Evolutionary conservation across 306 rosid genomes (phyloP).

Genomic region (Senna siamea): DNA sequence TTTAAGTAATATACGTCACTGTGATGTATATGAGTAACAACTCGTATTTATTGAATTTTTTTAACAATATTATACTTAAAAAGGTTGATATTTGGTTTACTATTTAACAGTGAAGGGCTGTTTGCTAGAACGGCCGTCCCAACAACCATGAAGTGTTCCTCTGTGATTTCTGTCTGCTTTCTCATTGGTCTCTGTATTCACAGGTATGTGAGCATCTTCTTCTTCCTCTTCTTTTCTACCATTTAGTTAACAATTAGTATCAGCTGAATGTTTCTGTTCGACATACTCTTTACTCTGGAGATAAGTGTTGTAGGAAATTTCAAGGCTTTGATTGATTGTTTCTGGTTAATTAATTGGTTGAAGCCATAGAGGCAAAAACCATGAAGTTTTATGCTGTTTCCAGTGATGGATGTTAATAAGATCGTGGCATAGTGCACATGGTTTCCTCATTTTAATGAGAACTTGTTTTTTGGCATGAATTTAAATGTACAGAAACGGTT

Average conservation of each 20-base stretch:
- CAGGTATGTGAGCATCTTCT: constrained; percentile 47
- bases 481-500: constrained; percentile 15
- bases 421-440: neutral
- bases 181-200: constrained; percentile 45
- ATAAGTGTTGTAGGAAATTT: neutral
- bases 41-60: neutral
- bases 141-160: constrained; percentile 48
- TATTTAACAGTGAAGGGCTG: constrained; percentile 34
- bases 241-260: constrained; percentile 25
- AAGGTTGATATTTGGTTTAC: neutral
- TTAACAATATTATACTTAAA: neutral
- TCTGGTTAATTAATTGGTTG: neutral
- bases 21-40: neutral
- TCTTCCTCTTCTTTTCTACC: neutral
- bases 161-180: constrained; percentile 40
- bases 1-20: constrained; percentile 36
- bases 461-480: neutral
- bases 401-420: neutral
- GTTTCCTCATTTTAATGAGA: constrained; percentile 29
- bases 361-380: neutral
- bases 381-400: neutral
- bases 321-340: neutral
- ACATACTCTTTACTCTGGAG: constrained; percentile 27
- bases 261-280: constrained; percentile 24
- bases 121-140: constrained; percentile 40